Evolutionary conservation across 306 rosid species (phyloP).

Genomic region (Gillenia trifoliata): DNA sequence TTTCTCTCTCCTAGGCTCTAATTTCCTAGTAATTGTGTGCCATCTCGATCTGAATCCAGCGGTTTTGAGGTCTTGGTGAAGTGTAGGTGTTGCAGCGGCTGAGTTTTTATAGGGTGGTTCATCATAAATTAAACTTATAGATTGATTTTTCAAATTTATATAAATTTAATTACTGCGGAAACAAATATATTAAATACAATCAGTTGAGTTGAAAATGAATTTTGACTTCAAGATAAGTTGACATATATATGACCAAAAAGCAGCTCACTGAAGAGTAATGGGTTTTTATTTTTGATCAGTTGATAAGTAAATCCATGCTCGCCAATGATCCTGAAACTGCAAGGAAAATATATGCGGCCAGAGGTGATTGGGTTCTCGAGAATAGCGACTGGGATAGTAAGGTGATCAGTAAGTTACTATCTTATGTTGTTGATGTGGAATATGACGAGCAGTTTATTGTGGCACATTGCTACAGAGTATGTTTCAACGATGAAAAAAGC

Average conservation of each 20-base stretch:
- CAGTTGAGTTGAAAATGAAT: no score
- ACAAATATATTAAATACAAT: no score
- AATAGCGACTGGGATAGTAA: neutral
- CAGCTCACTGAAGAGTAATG: constrained; percentile 7
- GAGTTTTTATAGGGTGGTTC: no score
- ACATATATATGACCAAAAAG: constrained; percentile 12
- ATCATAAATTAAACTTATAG: no score
- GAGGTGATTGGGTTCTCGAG: constrained; percentile 25
- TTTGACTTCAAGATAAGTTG: constrained; percentile 13
- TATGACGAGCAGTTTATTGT: constrained; percentile 29
- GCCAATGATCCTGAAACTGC: constrained; percentile 24
- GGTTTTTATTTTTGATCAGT: constrained; percentile 16
- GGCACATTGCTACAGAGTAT: constrained; percentile 45
- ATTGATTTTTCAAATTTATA: no score
- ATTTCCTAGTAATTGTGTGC: no score
- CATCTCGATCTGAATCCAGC: no score
- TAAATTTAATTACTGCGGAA: no score
- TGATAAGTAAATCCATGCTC: constrained; percentile 6
- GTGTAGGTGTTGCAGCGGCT: no score
- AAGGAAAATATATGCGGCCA: constrained; percentile 11
- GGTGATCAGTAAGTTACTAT: neutral
- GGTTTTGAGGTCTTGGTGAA: no score
- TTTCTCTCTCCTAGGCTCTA: no score
- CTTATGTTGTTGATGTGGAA: constrained; percentile 10
- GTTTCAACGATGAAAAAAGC: neutral